A percentile compares a stretch with the other conserved stretches of the same genome.
phyloP scores from a whole-genome alignment of 164 flowering plant species.

The Sedum album region DNA sequence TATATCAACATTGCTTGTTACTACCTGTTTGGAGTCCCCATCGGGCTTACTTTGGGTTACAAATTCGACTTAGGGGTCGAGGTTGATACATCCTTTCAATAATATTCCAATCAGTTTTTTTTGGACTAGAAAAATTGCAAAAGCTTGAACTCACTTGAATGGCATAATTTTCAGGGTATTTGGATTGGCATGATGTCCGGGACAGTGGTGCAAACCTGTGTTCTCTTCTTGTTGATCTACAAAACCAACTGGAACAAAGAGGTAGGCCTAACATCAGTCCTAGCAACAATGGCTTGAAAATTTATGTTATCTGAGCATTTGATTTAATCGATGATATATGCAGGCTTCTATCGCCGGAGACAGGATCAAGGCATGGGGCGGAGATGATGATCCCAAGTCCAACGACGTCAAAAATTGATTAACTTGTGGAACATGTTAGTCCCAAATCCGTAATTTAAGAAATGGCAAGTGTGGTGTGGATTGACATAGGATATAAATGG shows the following conservation, averaged over 20 bases:
- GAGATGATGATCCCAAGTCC: not conserved
- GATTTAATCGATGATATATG: not conserved
- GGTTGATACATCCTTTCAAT: not conserved
- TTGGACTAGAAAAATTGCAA: not conserved
- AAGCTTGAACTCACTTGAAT: not conserved
- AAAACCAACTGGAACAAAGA: constrained; percentile 62
- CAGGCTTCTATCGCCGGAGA: constrained; percentile 45
- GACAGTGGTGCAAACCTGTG: constrained; percentile 36
- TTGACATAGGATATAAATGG: too few species aligned
- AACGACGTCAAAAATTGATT: not conserved
- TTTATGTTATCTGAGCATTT: too few species aligned
- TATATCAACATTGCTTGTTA: constrained; percentile 61
- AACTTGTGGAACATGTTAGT: not conserved
- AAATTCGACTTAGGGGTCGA: constrained; percentile 23
- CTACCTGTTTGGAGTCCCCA: constrained; percentile 54
- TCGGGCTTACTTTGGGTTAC: constrained; percentile 55
- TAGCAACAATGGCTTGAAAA: too few species aligned
- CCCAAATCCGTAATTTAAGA: too few species aligned
- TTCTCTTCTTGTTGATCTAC: constrained; percentile 37
- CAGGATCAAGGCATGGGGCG: constrained; percentile 22
- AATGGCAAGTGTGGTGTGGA: too few species aligned
- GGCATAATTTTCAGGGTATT: constrained; percentile 42
- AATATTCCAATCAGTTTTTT: not conserved
- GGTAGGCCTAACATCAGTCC: constrained; percentile 37
- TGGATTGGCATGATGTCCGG: constrained; percentile 68